Percentiles rank a stretch among this genome's conserved stretches.
Evolutionary conservation across 257 asterid species (phyloP).

Genomic region (Solanum etuberosum): DNA sequence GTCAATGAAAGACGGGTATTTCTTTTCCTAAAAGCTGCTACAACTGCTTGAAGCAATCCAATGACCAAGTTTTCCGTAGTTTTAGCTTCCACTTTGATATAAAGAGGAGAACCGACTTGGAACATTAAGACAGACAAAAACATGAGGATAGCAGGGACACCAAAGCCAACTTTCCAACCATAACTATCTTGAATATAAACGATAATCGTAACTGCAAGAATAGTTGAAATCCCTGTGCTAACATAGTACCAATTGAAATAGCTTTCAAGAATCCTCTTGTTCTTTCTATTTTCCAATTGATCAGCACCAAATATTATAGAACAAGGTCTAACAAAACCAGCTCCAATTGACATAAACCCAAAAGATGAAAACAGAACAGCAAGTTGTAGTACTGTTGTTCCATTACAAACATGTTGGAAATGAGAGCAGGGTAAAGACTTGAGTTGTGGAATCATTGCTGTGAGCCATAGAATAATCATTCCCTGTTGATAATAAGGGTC

Average conservation of each 20-base stretch:
- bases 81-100: background rate
- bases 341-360: background rate
- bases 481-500: background rate
- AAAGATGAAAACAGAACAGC: background rate
- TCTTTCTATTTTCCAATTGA: background rate
- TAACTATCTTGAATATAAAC: constrained; percentile 13
- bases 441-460: constrained; percentile 3
- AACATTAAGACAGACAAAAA: constrained; percentile 2
- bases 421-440: background rate
- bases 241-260: constrained; percentile 10
- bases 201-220: constrained; percentile 2
- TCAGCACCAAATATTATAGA: constrained; percentile 13
- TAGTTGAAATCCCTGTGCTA: background rate
- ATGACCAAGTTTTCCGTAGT: background rate
- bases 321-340: constrained; percentile 13
- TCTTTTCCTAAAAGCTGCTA: constrained; percentile 12
- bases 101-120: constrained; percentile 1
- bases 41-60: constrained; percentile 10
- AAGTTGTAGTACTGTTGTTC: background rate
- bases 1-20: background rate
- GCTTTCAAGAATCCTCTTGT: constrained; percentile 1
- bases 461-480: constrained; percentile 12
- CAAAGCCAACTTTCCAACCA: constrained; percentile 17
- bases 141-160: constrained; percentile 7
- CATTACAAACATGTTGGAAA: background rate